phyloP scores from a whole-genome alignment of 2,329 filamentous ascomycete genomes.

The Botrytis fabae region DNA sequence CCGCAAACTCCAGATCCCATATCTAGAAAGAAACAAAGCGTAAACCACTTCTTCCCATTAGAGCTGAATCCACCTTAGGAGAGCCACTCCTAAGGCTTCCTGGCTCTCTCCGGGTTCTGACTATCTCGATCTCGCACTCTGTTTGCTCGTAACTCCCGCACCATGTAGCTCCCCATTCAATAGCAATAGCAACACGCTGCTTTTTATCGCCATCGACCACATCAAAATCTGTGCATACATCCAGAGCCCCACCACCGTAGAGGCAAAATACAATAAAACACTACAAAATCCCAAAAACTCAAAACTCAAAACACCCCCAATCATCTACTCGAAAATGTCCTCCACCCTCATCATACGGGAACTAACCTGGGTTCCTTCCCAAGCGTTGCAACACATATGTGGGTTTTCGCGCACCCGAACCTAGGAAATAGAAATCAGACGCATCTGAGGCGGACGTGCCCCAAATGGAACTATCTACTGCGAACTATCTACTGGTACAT shows the following conservation, averaged over 20 bases:
- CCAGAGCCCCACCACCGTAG: not conserved
- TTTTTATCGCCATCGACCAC: not conserved
- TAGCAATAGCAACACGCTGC: not conserved
- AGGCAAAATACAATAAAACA: not conserved
- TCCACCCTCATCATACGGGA: conserved; percentile 8
- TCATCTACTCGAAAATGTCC: not conserved
- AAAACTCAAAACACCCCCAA: not conserved
- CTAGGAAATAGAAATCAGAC: not conserved
- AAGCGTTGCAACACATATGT: conserved; percentile 4
- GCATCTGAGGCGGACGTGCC: not conserved
- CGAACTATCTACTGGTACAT: not conserved
- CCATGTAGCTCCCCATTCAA: not conserved
- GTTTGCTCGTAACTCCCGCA: no score
- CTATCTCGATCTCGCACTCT: not conserved
- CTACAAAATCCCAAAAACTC: not conserved
- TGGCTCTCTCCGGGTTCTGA: conserved; percentile 1
- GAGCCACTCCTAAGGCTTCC: conserved; percentile 1
- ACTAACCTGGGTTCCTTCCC: conserved; percentile 2
- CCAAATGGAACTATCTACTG: not conserved
- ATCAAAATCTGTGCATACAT: not conserved
- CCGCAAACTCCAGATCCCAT: not conserved
- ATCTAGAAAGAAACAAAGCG: not conserved
- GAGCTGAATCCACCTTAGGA: conserved; percentile 6
- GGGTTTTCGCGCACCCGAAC: conserved; percentile 3
- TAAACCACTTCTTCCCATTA: not conserved